Percentiles rank a stretch among this genome's conserved stretches.
These are phyloP conservation scores for Wickerhamomyces kurtzmanii DNA, from an alignment of 805 yeast species.

Conservation along the genomic window DNA sequence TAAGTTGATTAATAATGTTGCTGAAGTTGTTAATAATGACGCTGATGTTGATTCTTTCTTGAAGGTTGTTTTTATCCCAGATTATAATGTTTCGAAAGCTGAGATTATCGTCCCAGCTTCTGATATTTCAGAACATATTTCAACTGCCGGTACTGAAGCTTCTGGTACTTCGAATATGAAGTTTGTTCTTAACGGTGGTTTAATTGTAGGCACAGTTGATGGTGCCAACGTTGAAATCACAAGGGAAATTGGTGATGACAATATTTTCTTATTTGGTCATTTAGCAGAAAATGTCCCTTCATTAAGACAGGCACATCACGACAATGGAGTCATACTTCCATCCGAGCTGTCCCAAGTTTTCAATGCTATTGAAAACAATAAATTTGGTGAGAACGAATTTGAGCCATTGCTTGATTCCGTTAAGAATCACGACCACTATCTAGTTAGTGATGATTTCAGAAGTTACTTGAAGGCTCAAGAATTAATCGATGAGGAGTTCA, in stretches of 20 bases:
- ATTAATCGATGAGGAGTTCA: constrained; percentile 63
- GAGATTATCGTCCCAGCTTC: constrained; percentile 86
- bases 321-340: constrained; percentile 46
- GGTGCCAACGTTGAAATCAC: constrained; percentile 96
- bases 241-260: constrained; percentile 88
- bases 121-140: constrained; percentile 86
- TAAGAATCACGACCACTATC: constrained; percentile 66
- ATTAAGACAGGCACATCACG: constrained; percentile 64
- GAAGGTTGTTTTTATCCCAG: constrained; percentile 84
- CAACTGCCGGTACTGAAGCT: constrained; percentile 97
- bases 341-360: constrained; percentile 54
- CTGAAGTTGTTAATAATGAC: constrained; percentile 73
- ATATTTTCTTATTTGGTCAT: constrained; percentile 86
- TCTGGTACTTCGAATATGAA: constrained; percentile 96
- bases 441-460: constrained; percentile 85
- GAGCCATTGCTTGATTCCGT: constrained; percentile 60
- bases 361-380: constrained; percentile 52
- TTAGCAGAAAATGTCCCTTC: constrained; percentile 86
- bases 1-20: constrained; percentile 74
- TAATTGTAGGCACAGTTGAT: constrained; percentile 91
- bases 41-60: constrained; percentile 62
- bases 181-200: constrained; percentile 88
- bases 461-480: constrained; percentile 76
- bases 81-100: constrained; percentile 90
- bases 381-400: constrained; percentile 67